Evolutionary conservation across 2,329 filamentous ascomycete genomes (phyloP), one percentile per base, ranked within the genome.

Genomic region (Eutypella sp.): DNA sequence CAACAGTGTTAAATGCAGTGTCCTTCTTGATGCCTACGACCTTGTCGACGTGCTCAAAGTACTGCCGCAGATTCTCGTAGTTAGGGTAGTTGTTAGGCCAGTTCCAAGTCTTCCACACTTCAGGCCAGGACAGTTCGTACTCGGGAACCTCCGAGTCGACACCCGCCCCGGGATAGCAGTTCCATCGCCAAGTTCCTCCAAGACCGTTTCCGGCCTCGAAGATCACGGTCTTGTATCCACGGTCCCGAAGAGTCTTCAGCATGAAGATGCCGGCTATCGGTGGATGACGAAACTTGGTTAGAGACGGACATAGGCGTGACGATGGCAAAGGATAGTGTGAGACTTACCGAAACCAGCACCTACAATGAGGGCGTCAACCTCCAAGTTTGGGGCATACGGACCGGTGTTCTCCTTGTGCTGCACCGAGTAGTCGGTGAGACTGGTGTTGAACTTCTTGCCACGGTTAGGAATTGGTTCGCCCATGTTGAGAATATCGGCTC

Each of bases 11-110:
- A 58, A 82, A 82, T 1, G 72, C 66, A 23, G 67, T 72, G 47
- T 82, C 77, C 52, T 81, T 82, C 57, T 73, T 78, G 18, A 84
- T 63, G 11, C 71, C 62, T 6, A 81, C 54, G 4, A 74, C 69
- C 46, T 75, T 74, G 44, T 81, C 79, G 16, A 81, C 72, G 41
- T 81, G 75, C 15, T 79, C 71, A 55, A 84, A 84, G 58, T 84
- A 84, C 4, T 59, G 57, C 11, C 74, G 69, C 1, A 84, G 66
- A 38, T 84, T 75, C 20, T 67, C 50, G 20, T 71, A 75, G 10
- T 61, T 69, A 1, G 78, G 76, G 41, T 78, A 81, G 46, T 73
- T 72, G 48, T 60, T 70, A 0, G 67, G 64, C 75, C 78, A 85
- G 29, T 67, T 79, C 78, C 78, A 84, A 3, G 72, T 72, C 58